Evolutionary conservation across 495 filamentous ascomycete species (phyloP).

Genomic region (Aspergillus baeticus): DNA sequence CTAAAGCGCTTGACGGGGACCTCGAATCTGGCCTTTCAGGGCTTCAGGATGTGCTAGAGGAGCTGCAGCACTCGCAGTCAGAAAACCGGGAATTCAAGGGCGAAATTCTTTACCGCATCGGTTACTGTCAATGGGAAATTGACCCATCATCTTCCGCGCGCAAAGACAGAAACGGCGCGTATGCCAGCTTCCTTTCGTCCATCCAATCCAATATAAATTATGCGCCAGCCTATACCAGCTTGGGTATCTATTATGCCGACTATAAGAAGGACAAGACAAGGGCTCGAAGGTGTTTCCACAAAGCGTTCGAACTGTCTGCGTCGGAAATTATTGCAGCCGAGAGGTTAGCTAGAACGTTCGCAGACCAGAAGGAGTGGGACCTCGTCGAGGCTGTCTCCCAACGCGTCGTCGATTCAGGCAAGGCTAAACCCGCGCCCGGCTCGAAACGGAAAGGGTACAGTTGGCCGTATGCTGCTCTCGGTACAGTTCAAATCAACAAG

Average conservation of each 20-base stretch:
- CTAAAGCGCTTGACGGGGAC: constrained; percentile 79
- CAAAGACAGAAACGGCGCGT: constrained; percentile 75
- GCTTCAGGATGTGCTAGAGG: constrained; percentile 66
- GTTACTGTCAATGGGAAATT: constrained; percentile 83
- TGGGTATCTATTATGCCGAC: constrained; percentile 94
- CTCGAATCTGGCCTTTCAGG: constrained; percentile 60
- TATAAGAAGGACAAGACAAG: constrained; percentile 82
- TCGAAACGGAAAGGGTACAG: constrained; percentile 88
- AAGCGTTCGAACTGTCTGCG: constrained; percentile 90
- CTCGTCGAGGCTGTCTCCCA: constrained; percentile 90
- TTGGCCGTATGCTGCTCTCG: constrained; percentile 95
- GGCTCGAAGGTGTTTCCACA: constrained; percentile 89
- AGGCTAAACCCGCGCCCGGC: constrained; percentile 81
- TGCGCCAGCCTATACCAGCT: constrained; percentile 87
- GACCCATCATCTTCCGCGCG: constrained; percentile 68
- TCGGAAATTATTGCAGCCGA: constrained; percentile 87
- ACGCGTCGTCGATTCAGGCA: constrained; percentile 89
- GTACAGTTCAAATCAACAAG: constrained; percentile 93
- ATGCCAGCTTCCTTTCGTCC: constrained; percentile 77
- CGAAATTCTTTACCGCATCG: constrained; percentile 83
- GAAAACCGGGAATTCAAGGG: constrained; percentile 71
- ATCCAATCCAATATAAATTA: constrained; percentile 86
- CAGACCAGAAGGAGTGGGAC: constrained; percentile 91
- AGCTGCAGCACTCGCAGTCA: constrained; percentile 51
- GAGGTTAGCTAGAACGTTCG: constrained; percentile 78